These are phyloP conservation scores for Arachis hypogaea DNA, from an alignment of 306 rosid species.

Conservation along the genomic window DNA sequence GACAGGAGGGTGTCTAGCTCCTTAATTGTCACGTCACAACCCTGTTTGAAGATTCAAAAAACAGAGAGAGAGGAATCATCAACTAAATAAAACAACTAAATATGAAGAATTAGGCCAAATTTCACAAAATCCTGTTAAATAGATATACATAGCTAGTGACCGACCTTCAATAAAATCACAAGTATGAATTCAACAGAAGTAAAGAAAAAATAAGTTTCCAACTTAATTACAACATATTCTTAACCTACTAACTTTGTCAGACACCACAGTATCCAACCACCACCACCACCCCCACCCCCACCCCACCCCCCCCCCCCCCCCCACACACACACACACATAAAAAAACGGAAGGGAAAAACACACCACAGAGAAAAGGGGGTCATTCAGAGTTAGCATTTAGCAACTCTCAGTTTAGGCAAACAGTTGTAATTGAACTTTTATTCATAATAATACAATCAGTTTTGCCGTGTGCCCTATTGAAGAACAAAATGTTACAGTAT, in stretches of 20 bases:
- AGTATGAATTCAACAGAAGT: constrained; percentile 2
- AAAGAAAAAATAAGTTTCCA: constrained; percentile 5
- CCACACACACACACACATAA: too few relatives aligned
- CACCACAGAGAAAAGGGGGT: not conserved
- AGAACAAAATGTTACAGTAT: constrained; percentile 5
- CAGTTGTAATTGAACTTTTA: not conserved
- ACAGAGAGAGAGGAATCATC: not conserved
- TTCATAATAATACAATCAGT: not conserved
- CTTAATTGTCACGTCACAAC: constrained; percentile 86
- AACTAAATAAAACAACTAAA: constrained; percentile 30
- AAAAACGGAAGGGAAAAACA: too few relatives aligned
- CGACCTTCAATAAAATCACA: not conserved
- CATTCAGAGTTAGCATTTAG: not conserved
- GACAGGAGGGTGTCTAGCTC: constrained; percentile 81
- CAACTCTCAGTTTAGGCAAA: not conserved
- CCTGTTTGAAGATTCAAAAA: constrained; percentile 54
- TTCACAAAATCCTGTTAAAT: constrained; percentile 16
- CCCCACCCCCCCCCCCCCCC: too few relatives aligned
- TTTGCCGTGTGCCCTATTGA: not conserved
- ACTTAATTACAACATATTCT: constrained; percentile 7
- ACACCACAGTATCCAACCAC: too few relatives aligned
- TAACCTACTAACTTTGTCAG: not conserved
- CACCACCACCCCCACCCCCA: too few relatives aligned
- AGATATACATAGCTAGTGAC: not conserved
- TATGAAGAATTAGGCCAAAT: not conserved